Conservation (phyloP, 257 asterid species). For the Rhazya stricta region DNA sequence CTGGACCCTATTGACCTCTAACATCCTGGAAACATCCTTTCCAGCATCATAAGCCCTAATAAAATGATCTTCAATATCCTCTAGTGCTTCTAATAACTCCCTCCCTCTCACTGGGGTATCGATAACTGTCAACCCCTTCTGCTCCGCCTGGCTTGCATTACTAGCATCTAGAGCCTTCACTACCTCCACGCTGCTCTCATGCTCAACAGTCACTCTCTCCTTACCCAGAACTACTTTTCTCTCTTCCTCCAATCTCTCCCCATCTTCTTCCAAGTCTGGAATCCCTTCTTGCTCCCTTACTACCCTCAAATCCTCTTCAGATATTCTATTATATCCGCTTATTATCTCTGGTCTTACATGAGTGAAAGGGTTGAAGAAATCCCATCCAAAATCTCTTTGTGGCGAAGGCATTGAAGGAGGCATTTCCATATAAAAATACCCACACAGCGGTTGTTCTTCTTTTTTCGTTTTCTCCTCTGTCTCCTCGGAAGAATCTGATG, state of each 20-base stretch:
- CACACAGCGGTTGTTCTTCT: constrained; percentile 33
- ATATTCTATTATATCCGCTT: constrained; percentile 50
- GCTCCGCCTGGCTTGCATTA: constrained; percentile 41
- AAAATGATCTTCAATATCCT: constrained; percentile 78
- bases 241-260: constrained; percentile 36
- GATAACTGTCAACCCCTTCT: constrained; percentile 52
- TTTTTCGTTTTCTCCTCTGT: constrained; percentile 30
- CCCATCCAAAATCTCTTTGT: constrained; percentile 85
- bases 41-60: constrained; percentile 84
- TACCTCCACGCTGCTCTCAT: constrained; percentile 30
- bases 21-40: constrained; percentile 80
- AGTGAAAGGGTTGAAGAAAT: constrained; percentile 79
- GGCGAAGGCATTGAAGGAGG: constrained; percentile 55
- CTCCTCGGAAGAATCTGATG: constrained; percentile 42
- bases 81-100: constrained; percentile 79
- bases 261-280: constrained; percentile 73
- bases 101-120: constrained; percentile 78
- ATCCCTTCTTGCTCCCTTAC: constrained; percentile 92
- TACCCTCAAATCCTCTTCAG: constrained; percentile 78
- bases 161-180: constrained; percentile 32
- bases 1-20: constrained; percentile 80
- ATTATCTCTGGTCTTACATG: constrained; percentile 52
- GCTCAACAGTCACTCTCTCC: constrained; percentile 25
- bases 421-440: constrained; percentile 66
- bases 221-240: constrained; percentile 23